Base-by-base conservation (phyloP, 2,329 filamentous ascomycete genomes). In the Epicoccum sorghinum region DNA sequence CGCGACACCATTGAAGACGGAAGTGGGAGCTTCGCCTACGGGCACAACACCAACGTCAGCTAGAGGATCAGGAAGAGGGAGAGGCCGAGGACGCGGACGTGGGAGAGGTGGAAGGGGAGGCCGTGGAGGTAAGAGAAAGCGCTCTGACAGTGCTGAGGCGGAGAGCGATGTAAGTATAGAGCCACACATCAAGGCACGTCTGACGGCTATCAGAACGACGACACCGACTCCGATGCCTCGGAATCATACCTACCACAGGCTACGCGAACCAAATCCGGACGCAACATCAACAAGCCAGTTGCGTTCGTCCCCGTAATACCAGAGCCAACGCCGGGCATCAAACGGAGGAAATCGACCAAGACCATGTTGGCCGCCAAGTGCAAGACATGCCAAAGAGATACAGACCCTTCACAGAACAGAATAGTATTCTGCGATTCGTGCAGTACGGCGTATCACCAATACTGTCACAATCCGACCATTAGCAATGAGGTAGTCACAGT, bases 371-470 rank as follows among this genome's bases (percentile, higher is more conserved):
- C 72, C 73, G 57, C 84, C 12, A 80, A 89, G 29, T 95, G 90
- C 77, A 87, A 86, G 64, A 82, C 84, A 59, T 96, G 91, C 75
- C 83, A 86, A 47, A 81, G 90, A 60, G 86, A 89, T 8, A 83
- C 89, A 60, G 90, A 88, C 66, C 87, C 89, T 3, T 72, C 79
- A n/a, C 85, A 79, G 62, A 95, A 95, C 75, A 84, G 87, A 75
- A 93, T 96, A 69, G 90, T 95, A 3, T 91, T 93, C 73, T 96
- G 91, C 76, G 89, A 93, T 74, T 86, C 86, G 13, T 96, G 91
- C 77, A 90, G 91, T 70, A 80, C 82, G 27, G 85, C 87, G 37
- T 96, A 91, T 83, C 91, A 96, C 73, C 89, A 92, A 71, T 85
- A 86, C 65, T 96, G 91, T 67, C 90, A 96, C 71, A 83, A 89